A percentile compares a stretch with the other conserved stretches of the same genome.
Conservation (phyloP, 2,329 filamentous ascomycete genomes). For the Fusarium bulbicola region DNA sequence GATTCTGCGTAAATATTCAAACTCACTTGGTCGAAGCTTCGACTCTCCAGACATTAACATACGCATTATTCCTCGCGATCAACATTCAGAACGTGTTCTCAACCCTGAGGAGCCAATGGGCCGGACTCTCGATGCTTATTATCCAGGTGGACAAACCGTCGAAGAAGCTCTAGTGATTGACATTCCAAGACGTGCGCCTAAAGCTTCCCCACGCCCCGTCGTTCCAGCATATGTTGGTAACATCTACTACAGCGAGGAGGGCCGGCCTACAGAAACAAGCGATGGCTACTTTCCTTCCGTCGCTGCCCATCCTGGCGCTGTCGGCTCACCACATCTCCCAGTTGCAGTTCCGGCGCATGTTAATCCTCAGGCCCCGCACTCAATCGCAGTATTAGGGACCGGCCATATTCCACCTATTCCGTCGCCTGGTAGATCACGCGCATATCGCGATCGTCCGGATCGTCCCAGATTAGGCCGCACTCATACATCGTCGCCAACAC, state of each 20-base stretch:
- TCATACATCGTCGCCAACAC: slow-evolving; percentile 83
- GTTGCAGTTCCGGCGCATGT: slow-evolving; percentile 51
- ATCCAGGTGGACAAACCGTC: slow-evolving; percentile 84
- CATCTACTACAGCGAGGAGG: slow-evolving; percentile 70
- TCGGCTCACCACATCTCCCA: slow-evolving; percentile 53
- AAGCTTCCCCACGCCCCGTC: slow-evolving; percentile 69
- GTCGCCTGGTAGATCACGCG: slow-evolving; percentile 75
- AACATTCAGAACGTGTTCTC: slow-evolving; percentile 72
- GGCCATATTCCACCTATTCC: slow-evolving; percentile 83
- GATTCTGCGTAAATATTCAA: slow-evolving; percentile 92
- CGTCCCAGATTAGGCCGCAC: slow-evolving; percentile 73
- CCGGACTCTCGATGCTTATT: slow-evolving; percentile 81
- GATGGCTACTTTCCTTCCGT: slow-evolving; percentile 86
- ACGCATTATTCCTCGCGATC: slow-evolving; percentile 77
- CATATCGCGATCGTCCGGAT: slow-evolving; percentile 64
- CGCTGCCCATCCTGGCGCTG: slow-evolving; percentile 52
- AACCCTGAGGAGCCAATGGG: slow-evolving; percentile 88
- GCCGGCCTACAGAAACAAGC: slow-evolving; percentile 72
- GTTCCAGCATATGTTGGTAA: slow-evolving; percentile 49
- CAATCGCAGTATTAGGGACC: slow-evolving; percentile 82
- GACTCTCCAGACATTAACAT: slow-evolving; percentile 90
- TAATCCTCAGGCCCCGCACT: slow-evolving; percentile 57
- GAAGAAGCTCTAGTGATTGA: slow-evolving; percentile 94
- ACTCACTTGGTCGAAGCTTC: slow-evolving; percentile 87
- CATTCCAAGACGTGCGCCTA: slow-evolving; percentile 81